Conservation (phyloP, 2,329 filamentous ascomycete genomes). For the Colletotrichum destructivum region DNA sequence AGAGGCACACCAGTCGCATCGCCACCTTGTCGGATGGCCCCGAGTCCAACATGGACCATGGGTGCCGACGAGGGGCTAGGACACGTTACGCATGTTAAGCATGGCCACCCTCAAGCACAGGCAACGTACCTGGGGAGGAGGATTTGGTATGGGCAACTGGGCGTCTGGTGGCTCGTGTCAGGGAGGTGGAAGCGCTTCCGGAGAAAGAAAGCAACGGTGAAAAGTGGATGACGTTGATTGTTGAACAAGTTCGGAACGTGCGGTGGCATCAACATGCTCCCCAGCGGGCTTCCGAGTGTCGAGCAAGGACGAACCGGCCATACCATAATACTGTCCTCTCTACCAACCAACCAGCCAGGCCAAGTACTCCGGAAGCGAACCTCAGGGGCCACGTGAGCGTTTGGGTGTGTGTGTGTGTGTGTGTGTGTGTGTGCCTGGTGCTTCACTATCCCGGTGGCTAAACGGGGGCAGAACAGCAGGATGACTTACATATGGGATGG, state of each 20-base stretch:
- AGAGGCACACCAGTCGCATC: constrained; percentile 4
- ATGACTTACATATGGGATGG: constrained; percentile 43
- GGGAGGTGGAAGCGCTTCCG: background rate
- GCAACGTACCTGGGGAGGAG: background rate
- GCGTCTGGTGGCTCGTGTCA: background rate
- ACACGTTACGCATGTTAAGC: constrained; percentile 7
- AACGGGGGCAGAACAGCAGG: constrained; percentile 4
- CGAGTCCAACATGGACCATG: constrained; percentile 6
- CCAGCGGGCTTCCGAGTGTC: background rate
- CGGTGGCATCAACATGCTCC: background rate
- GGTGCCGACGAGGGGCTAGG: background rate
- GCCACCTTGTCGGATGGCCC: background rate
- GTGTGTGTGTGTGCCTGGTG: no score
- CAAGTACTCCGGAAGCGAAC: background rate
- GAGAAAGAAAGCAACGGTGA: background rate
- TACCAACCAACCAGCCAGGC: background rate
- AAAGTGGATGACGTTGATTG: background rate
- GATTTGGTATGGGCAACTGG: background rate
- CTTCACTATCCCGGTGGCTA: background rate
- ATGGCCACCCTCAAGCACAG: constrained; percentile 3
- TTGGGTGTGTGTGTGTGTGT: no score
- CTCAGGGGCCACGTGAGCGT: background rate
- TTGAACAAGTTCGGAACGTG: background rate
- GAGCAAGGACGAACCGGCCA: background rate
- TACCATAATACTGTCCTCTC: background rate